Base-by-base conservation (phyloP, 345 rosid genomes). In the Corchorus capsularis region DNA sequence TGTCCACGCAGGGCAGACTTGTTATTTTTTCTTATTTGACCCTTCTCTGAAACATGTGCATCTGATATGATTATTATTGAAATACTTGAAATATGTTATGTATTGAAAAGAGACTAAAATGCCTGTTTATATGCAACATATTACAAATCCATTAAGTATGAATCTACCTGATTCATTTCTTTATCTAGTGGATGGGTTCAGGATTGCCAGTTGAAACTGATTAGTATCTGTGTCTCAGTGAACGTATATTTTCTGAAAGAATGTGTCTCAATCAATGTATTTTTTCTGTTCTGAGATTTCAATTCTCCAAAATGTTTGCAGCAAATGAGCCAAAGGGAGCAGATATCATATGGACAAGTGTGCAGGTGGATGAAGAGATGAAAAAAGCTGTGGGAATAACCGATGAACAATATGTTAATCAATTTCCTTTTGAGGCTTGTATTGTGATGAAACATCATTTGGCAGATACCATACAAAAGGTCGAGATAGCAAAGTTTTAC, bases 381-480 rank as follows among this genome's bases (percentile, higher is more conserved):
- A 95, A 85, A 83, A 95, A 86, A 57, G 90, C 77, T 57, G 85
- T 86, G 64, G 99, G 98, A 69, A 78, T 95, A 76, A 89, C 96
- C 47, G 92, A 90, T 81, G 82, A 81, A 78, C 98, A 93, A 73
- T 89, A 85, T 72, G 55, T 90, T 43, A 95, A 91, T 72, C 99
- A 95, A 78, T 95, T 93, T 84, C 98, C 99, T 57, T 95, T 88
- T 77, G 99, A 95, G 86, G 94, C 97, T 50, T 95, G 96, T 80
- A 81, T 95, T 77, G 99, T 93, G 78, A 95, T 95, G 99, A 95
- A 95, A 84, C 99, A 95, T 86, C 97, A 93, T 93, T 87, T 95
- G 84, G 99, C 98, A 3, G 96, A 90, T 80, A 95, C 98, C 65
- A 78, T 93, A 81, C 95, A 90, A 80, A 89, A 81, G 97, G 98